Percentiles rank a stretch among this genome's conserved stretches.
phyloP scores from a whole-genome alignment of 257 asterid genomes.

The Salvia rosmarinus region DNA sequence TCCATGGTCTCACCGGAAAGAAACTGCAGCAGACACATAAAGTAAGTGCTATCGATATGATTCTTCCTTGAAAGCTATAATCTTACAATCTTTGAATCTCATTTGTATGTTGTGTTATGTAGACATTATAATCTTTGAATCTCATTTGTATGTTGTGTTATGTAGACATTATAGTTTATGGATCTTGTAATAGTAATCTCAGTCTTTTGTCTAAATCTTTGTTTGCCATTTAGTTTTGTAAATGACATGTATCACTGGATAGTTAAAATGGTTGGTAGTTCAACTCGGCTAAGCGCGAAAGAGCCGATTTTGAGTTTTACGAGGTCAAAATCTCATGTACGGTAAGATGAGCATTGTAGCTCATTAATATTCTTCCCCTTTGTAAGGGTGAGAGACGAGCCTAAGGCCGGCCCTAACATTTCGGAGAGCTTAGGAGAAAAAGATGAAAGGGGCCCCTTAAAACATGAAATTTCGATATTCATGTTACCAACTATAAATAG shows the following conservation, averaged over 20 bases:
- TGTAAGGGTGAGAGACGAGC: too few species aligned
- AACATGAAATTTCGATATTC: too few species aligned
- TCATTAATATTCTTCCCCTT: too few species aligned
- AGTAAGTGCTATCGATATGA: neutral
- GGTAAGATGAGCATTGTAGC: neutral
- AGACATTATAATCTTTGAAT: too few species aligned
- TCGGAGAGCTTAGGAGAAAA: too few species aligned
- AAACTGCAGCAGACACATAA: neutral
- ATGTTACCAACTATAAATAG: too few species aligned
- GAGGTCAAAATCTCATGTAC: constrained; percentile 10
- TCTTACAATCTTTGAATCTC: constrained; percentile 1
- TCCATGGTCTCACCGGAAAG: neutral
- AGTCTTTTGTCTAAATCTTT: constrained; percentile 4
- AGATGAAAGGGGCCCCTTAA: too few species aligned
- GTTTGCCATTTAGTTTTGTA: constrained; percentile 20
- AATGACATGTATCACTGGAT: constrained; percentile 6
- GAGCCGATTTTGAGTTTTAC: neutral
- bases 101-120: constrained; percentile 19
- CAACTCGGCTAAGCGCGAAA: neutral
- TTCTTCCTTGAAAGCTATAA: constrained; percentile 7
- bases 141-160: constrained; percentile 16
- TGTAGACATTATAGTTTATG: constrained; percentile 17
- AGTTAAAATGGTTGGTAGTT: neutral
- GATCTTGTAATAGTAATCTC: constrained; percentile 21
- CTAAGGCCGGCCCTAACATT: too few species aligned